Evolutionary conservation across 2,329 filamentous ascomycete species (phyloP), one percentile per base, ranked within the genome.

Genomic region (Aureobasidium pullulans): DNA sequence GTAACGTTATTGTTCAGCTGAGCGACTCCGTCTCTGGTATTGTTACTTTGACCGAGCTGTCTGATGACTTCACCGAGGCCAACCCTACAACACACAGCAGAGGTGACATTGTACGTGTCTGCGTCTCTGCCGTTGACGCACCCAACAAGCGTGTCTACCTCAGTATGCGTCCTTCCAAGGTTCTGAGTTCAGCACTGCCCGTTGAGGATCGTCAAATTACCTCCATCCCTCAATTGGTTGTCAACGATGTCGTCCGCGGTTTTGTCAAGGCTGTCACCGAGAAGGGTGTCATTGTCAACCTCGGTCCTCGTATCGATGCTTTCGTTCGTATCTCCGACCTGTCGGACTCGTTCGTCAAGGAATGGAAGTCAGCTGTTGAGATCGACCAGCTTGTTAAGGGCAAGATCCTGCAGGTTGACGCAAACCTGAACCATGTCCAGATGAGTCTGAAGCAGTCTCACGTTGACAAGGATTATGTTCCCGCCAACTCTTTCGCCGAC

Each of bases 251-350:
- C 32, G 79, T 96, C 13, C 88, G 94, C 59, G 95, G 95, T 3
- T 97, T 99, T 68, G 84, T 99, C 66, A 95, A 91, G 75, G 90
- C 90, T 65, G 85, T 97, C 43, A 83, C 89, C 0, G 90, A 96
- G 65, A 93, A 91, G 71, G 94, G 94, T 57, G 74, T 99, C 1
- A 96, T 96, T 67, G 83, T 99, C 48, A 82, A 86, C 29, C 79
- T 99, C 3, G 91, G 92, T 44, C 88, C 89, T 16, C 84, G 87
- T 63, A 81, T 96, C 16, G 89, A 88, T 52, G 92, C 86, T 0
- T 87, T 92, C 67, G 88, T 96, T 49, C 87, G 89, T 65, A 87
- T 97, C 57, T 84, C 88, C 9, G 92, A 97, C 71, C 80, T 99
- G 13, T 96, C 92, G 0, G 94, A 99, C 71, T 82, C 84, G 7